Percentiles rank a stretch among this genome's conserved stretches.
Evolutionary conservation across 176 grass and related monocot genomes (phyloP).

Genomic region (Themeda triandra): DNA sequence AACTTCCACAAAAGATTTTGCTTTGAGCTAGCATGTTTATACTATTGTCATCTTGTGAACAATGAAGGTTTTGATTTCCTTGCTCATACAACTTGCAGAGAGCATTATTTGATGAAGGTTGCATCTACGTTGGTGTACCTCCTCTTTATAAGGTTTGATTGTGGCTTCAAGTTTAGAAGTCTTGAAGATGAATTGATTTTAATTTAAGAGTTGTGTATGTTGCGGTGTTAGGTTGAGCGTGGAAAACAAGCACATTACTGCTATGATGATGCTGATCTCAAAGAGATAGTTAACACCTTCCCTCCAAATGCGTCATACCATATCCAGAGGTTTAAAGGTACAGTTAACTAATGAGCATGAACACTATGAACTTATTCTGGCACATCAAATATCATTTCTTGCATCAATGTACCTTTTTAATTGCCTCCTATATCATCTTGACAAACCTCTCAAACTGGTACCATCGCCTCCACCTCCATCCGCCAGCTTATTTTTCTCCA

Average conservation of each 20-base stretch:
- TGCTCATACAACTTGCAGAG: slow-evolving; percentile 49
- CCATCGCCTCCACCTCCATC: neutral
- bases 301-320: slow-evolving; percentile 84
- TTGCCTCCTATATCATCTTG: neutral
- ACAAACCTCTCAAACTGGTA: neutral
- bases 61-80: slow-evolving; percentile 18
- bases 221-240: slow-evolving; percentile 72
- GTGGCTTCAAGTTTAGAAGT: neutral
- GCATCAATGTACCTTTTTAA: neutral
- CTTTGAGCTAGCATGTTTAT: neutral
- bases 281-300: slow-evolving; percentile 62
- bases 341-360: neutral
- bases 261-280: slow-evolving; percentile 82
- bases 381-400: neutral
- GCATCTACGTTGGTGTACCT: slow-evolving; percentile 94
- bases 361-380: neutral
- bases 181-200: slow-evolving; percentile 7
- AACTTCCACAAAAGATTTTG: neutral
- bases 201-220: slow-evolving; percentile 18
- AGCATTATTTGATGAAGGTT: slow-evolving; percentile 95
- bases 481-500: neutral
- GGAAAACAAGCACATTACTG: slow-evolving; percentile 93
- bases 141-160: slow-evolving; percentile 88
- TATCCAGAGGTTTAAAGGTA: slow-evolving; percentile 95
- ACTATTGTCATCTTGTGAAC: neutral